Base-by-base conservation (phyloP, 345 rosid genomes). In the Rhodomyrtus tomentosa region DNA sequence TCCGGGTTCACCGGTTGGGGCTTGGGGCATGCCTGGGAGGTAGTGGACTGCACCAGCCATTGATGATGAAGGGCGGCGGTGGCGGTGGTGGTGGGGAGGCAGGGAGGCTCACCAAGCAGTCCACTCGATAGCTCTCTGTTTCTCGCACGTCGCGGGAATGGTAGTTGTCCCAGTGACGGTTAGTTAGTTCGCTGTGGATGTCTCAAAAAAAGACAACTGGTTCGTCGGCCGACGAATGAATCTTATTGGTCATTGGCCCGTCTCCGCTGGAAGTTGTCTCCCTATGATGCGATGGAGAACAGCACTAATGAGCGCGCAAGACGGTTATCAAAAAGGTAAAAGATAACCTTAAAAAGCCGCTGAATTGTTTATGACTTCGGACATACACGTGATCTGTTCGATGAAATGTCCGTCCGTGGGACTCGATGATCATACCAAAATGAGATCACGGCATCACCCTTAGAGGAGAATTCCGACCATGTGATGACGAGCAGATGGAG, bases 71-170 rank as follows among this genome's bases (percentile, higher is more conserved):
- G 11, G 76, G 22, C 40, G 76, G 73, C 4, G 73, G 73, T 8
- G 73, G 73, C 0, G 73, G 38, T 4, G 73, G 40, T 7, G 76
- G 42, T 20, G 76, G 42, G 16, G 42, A 11, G 42, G 74, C 1
- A 9, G 27, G 58, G 42, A 62, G 76, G 2, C 76, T 76, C 58
- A 87, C 86, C 87, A 82, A 86, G 84, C 83, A 87, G 88, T 86
- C 87, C 40, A 10, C 51, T 16, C 42, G 27, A 25, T 83, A 87
- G 84, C 81, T 54, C 85, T 29, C 1, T 15, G 54, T 45, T 50
- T 32, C 20, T 16, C 1, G 42, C 42, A 16, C 42, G 24, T 32
- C 76, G 52, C 40, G 52, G 45, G 81, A 85, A 49, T 85, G 86
- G 83, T 85, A 85, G 86, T 56, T 85, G 86, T n/a, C 32, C 2